Evolutionary conservation across 305 asterid genomes (phyloP).

Genomic region (Withania somnifera): DNA sequence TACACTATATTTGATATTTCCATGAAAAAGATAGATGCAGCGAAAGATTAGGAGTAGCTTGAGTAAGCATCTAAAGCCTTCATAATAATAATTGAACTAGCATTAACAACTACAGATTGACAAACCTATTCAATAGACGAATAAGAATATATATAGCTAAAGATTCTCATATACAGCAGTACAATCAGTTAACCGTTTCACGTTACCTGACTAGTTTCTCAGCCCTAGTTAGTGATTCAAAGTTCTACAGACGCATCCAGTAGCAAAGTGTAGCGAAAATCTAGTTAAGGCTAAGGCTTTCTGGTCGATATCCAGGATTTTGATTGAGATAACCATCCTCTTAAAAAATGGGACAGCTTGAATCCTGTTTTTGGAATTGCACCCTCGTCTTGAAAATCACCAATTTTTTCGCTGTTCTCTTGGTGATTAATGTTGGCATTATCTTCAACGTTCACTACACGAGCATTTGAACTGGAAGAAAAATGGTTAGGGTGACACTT

Average conservation of each 20-base stretch:
- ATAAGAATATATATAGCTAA: not conserved
- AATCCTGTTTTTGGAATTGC: not conserved
- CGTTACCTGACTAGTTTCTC: not conserved
- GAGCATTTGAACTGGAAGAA: not conserved
- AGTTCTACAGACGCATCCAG: not conserved
- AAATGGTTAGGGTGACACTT: not conserved
- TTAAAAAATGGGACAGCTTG: constrained; percentile 7
- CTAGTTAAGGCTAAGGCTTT: not conserved
- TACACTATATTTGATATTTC: not conserved
- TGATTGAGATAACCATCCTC: constrained; percentile 9
- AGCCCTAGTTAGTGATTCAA: not conserved
- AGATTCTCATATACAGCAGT: not conserved
- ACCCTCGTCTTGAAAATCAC: not conserved
- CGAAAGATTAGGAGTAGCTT: not conserved
- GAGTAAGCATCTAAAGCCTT: not conserved
- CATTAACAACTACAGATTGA: not conserved
- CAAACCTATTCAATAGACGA: not conserved
- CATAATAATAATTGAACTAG: not conserved
- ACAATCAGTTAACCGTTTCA: not conserved
- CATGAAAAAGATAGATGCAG: not conserved
- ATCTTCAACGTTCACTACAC: not conserved
- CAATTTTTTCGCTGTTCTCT: not conserved
- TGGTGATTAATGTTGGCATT: not conserved
- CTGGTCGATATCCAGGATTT: not conserved
- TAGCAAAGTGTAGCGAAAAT: not conserved